These are phyloP conservation scores for Pseudomassariella vexata DNA, from an alignment of 2,329 filamentous ascomycete species.

Conservation along the genomic window DNA sequence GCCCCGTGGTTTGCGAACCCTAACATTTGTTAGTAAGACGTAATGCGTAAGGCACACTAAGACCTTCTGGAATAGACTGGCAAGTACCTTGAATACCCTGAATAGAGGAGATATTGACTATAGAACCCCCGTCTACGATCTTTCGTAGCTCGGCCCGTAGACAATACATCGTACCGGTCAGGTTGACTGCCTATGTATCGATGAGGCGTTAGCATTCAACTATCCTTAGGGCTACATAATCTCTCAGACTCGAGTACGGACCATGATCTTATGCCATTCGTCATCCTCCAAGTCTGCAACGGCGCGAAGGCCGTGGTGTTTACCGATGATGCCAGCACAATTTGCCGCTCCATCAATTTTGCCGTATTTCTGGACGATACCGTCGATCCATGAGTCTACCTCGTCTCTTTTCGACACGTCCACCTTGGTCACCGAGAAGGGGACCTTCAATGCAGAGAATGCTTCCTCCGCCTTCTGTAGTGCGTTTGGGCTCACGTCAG, in stretches of 20 bases:
- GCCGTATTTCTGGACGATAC: slow-evolving; percentile 41
- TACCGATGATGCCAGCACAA: slow-evolving; percentile 44
- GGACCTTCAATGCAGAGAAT: slow-evolving; percentile 17
- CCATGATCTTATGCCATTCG: slow-evolving; percentile 43
- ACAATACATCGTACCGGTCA: slow-evolving; percentile 48
- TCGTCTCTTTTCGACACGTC: slow-evolving; percentile 41
- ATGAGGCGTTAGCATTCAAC: not conserved
- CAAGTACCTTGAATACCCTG: slow-evolving; percentile 38
- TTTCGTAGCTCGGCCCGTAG: slow-evolving; percentile 37
- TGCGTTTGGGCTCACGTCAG: slow-evolving; percentile 21
- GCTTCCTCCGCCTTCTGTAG: slow-evolving; percentile 19
- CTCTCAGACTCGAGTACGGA: too few relatives aligned
- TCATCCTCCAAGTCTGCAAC: slow-evolving; percentile 38
- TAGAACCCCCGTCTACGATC: slow-evolving; percentile 45
- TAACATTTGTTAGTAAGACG: slow-evolving; percentile 9
- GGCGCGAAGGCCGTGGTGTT: slow-evolving; percentile 31
- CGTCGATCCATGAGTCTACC: slow-evolving; percentile 45
- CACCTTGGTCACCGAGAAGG: slow-evolving; percentile 31
- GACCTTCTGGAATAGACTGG: not conserved
- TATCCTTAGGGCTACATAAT: not conserved
- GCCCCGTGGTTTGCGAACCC: slow-evolving; percentile 34
- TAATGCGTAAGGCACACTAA: not conserved
- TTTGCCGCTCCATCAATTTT: slow-evolving; percentile 51
- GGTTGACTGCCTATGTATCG: slow-evolving; percentile 28
- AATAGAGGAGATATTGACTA: slow-evolving; percentile 52